phyloP scores from a whole-genome alignment of 331 rosid genomes.

The Acacia pycnantha region DNA sequence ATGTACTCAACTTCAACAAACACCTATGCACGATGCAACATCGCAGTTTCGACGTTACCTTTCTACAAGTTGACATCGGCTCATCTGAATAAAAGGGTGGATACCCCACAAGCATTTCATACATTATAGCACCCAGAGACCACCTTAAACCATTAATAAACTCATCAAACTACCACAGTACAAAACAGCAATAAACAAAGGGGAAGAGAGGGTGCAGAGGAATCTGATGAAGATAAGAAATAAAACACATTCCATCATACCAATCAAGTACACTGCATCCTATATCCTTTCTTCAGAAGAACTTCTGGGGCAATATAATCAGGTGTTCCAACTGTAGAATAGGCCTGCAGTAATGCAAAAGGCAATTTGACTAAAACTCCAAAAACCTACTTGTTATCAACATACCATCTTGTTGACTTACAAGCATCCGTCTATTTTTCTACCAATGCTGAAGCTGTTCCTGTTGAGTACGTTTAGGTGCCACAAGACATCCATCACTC shows the following conservation, averaged over 20 bases:
- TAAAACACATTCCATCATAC: constrained; percentile 34
- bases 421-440: constrained; percentile 95
- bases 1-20: constrained; percentile 7
- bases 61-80: constrained; percentile 95
- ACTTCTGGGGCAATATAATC: constrained; percentile 99
- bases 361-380: constrained; percentile 17
- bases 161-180: constrained; percentile 23
- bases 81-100: constrained; percentile 99
- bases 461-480: constrained; percentile 91
- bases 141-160: constrained; percentile 63
- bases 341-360: constrained; percentile 64
- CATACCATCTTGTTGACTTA: constrained; percentile 46
- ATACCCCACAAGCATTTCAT: constrained; percentile 97
- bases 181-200: constrained; percentile 3
- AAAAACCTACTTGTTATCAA: neutral
- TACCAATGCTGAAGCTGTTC: constrained; percentile 99
- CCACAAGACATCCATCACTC: constrained; percentile 81
- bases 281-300: constrained; percentile 97
- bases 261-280: constrained; percentile 99
- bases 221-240: constrained; percentile 21
- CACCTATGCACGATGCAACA: constrained; percentile 25
- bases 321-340: constrained; percentile 97
- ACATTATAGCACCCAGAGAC: constrained; percentile 99
- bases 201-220: neutral
- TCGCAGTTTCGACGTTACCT: constrained; percentile 55